A percentile compares a stretch with the other conserved stretches of the same genome.
Conservation (phyloP, 2,329 filamentous ascomycete species). For the Xenoacremonium recifei region DNA sequence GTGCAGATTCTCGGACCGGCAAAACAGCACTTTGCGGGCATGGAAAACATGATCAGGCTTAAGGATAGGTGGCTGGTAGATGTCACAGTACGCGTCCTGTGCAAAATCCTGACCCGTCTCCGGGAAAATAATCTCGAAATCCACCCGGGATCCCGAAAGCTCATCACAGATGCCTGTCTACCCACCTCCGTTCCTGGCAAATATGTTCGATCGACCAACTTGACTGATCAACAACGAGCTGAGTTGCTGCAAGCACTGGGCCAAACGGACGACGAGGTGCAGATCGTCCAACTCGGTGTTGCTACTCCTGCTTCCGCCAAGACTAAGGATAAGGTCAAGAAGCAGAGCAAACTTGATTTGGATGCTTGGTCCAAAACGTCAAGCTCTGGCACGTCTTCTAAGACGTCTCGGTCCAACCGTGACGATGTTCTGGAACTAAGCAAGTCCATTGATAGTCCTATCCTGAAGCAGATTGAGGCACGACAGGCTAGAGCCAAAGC, state of each 20-base stretch:
- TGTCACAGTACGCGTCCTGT: conserved; percentile 77
- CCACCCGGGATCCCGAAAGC: conserved; percentile 54
- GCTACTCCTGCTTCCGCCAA: conserved; percentile 19
- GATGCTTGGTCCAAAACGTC: conserved; percentile 60
- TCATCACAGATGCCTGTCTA: conserved; percentile 66
- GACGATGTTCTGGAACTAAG: conserved; percentile 48
- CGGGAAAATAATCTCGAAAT: conserved; percentile 74
- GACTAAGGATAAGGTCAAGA: conserved; percentile 24
- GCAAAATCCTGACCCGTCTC: conserved; percentile 81
- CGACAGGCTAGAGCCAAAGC: conserved; percentile 30
- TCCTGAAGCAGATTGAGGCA: conserved; percentile 46
- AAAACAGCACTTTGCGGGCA: conserved; percentile 56
- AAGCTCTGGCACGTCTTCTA: conserved; percentile 20
- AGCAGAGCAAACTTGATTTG: conserved; percentile 59
- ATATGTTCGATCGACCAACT: conserved; percentile 69
- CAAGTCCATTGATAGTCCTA: conserved; percentile 45
- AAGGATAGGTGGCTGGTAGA: conserved; percentile 83
- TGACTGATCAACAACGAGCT: conserved; percentile 79
- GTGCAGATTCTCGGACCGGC: conserved; percentile 37
- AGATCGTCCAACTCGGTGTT: conserved; percentile 43
- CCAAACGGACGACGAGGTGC: conserved; percentile 55
- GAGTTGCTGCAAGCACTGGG: conserved; percentile 68
- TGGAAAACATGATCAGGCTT: conserved; percentile 86
- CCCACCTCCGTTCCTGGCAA: conserved; percentile 51
- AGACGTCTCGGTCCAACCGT: conserved; percentile 38